These are phyloP conservation scores for Mikania micrantha DNA, from an alignment of 129 eudicot species.

Conservation along the genomic window DNA sequence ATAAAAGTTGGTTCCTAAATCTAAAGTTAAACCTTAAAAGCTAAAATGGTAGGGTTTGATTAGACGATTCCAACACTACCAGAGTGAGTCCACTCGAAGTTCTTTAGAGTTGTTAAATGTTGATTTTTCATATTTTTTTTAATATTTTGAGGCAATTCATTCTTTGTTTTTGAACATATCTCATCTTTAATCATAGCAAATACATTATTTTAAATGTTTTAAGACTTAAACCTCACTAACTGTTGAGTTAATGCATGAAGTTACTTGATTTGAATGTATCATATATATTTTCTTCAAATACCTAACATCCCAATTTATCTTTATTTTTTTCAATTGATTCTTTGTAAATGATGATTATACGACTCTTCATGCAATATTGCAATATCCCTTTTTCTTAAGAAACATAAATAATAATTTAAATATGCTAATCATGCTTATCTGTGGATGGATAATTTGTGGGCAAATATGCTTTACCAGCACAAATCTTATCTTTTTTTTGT, in stretches of 20 bases:
- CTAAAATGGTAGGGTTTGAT: too few relatives aligned
- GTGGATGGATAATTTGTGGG: constrained; percentile 29
- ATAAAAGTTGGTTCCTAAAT: too few relatives aligned
- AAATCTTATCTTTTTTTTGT: constrained; percentile 21
- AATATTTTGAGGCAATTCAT: too few relatives aligned
- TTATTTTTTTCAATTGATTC: constrained; percentile 14
- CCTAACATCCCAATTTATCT: neutral
- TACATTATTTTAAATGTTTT: neutral
- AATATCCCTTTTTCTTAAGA: neutral
- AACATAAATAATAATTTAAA: constrained; percentile 14
- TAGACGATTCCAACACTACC: too few relatives aligned
- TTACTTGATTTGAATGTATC: neutral
- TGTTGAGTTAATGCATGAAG: neutral
- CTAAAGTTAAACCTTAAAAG: too few relatives aligned
- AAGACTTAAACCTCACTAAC: neutral
- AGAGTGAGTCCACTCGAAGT: too few relatives aligned
- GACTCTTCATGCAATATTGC: constrained; percentile 12
- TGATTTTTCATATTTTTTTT: too few relatives aligned
- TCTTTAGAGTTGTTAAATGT: too few relatives aligned
- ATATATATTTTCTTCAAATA: neutral
- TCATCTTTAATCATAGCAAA: too few relatives aligned
- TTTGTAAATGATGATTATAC: neutral
- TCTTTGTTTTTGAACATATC: too few relatives aligned
- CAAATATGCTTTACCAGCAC: constrained; percentile 28
- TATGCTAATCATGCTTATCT: constrained; percentile 8